Base-by-base conservation (phyloP, 169 alveolate genomes). In the Cryptosporidium viatorum region DNA sequence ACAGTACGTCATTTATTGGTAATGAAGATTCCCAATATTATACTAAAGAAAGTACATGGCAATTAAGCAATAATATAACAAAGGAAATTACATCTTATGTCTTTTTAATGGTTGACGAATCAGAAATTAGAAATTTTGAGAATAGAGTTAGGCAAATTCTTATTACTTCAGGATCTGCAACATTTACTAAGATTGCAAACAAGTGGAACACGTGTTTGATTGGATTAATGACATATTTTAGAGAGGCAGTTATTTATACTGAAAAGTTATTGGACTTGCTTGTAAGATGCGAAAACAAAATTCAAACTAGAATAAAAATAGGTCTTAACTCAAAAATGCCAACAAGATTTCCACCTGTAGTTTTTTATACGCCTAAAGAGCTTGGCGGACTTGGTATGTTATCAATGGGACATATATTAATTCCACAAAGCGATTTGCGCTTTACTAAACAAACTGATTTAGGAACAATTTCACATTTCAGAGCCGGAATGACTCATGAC, bases 401-500 rank as follows among this genome's bases (percentile, higher is more conserved):
- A 43, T 97, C 99, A 3, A 98, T 99, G 99, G 99, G 99, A 0
- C 99, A 99, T 93, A 99, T 99, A 70, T 93, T 99, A 69, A 99
- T 99, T 26, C 99, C 99, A n/a, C 99, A 98, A 94, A 94, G 98
- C 50, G 99, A 99, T 91, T 91, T 98, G 92, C 96, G 99, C 71
- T 98, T 95, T 91, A 95, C 97, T 65, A 96, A 96, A 91, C 99
- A 99, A 92, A 98, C 99, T 1, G 99, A 98, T 70, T 93, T 97
- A 43, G 99, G 99, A 18, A 18, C 68, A 31, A 98, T 99, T 60
- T 97, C 99, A 9, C 99, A 99, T 94, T 99, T 97, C 95, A 96
- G 99, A 71, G 97, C 99, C n/a, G 99, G 99, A n/a, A 97, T 99
- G 99, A 95, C 99, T 26, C 99, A 99, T 92, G 99, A 98, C 87